These are phyloP conservation scores for Aspergillus sp. DNA, from an alignment of 2,329 filamentous ascomycete genomes.

Conservation along the genomic window DNA sequence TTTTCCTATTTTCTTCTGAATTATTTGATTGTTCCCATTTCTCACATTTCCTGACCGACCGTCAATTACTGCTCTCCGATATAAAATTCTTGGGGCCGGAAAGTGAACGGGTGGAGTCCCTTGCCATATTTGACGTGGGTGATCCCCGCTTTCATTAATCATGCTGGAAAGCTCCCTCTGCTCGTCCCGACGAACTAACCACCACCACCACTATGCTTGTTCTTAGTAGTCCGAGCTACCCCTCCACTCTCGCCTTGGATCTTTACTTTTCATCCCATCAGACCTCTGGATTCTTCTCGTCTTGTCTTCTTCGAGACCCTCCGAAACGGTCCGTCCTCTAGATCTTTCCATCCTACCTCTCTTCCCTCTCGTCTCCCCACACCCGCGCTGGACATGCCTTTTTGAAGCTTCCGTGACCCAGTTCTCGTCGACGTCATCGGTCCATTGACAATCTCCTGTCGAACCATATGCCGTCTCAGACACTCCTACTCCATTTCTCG, in stretches of 20 bases:
- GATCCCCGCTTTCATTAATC: conserved; percentile 27
- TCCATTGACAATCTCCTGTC: conserved; percentile 20
- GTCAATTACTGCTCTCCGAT: too few species aligned
- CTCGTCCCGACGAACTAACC: conserved; percentile 3
- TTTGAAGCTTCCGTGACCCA: conserved; percentile 25
- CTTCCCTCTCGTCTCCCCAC: background rate
- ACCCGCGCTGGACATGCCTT: background rate
- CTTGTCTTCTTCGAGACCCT: background rate
- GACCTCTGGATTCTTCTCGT: background rate
- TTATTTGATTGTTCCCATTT: too few species aligned
- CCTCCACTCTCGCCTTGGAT: background rate
- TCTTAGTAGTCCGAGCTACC: background rate
- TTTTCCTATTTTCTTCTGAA: too few species aligned
- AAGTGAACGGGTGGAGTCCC: conserved; percentile 23
- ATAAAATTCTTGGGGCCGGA: too few species aligned
- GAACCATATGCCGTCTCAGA: conserved; percentile 18
- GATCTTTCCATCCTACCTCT: background rate
- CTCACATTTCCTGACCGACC: too few species aligned
- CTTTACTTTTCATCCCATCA: background rate
- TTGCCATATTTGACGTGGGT: conserved; percentile 32
- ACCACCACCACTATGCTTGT: background rate
- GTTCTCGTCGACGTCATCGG: conserved; percentile 39
- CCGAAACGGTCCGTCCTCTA: background rate
- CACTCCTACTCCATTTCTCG: conserved; percentile 9
- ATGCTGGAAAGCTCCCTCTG: conserved; percentile 7